Percentiles rank a stretch among this genome's conserved stretches.
Evolutionary conservation across 148 eudicot genomes (phyloP).

Genomic region (Dianthus caryophyllus): DNA sequence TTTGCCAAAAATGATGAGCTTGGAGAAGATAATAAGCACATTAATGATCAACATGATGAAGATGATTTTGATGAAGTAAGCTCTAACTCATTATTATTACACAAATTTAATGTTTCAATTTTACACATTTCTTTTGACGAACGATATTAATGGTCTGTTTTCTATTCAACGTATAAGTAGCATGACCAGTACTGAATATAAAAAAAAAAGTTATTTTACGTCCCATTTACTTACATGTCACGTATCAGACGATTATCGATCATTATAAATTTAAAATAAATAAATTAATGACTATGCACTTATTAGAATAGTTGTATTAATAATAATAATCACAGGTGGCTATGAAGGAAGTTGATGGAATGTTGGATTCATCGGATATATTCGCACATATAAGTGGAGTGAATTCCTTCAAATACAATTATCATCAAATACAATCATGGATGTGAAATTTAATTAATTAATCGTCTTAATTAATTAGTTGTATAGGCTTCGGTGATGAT

Average conservation of each 20-base stretch:
- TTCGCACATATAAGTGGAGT: conserved; percentile 77
- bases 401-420: conserved; percentile 77
- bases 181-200: no score
- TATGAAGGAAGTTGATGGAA: conserved; percentile 59
- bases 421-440: conserved; percentile 80
- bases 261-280: no score
- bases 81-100: neutral
- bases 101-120: no score
- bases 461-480: neutral
- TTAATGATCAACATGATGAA: conserved; percentile 50
- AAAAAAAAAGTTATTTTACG: no score
- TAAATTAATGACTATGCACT: no score
- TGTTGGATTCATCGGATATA: conserved; percentile 67
- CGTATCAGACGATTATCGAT: no score
- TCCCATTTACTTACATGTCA: no score
- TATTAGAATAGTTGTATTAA: no score
- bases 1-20: conserved; percentile 87
- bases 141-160: no score
- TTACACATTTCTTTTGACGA: no score
- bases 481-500: conserved; percentile 2
- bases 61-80: conserved; percentile 71
- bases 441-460: conserved; percentile 27
- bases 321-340: conserved; percentile 25
- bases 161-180: no score
- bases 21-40: conserved; percentile 46